A percentile compares a stretch with the other conserved stretches of the same genome.
Evolutionary conservation across 768 basidiomycete genomes (phyloP).

Genomic region (Hysterangium stoloniferum): DNA sequence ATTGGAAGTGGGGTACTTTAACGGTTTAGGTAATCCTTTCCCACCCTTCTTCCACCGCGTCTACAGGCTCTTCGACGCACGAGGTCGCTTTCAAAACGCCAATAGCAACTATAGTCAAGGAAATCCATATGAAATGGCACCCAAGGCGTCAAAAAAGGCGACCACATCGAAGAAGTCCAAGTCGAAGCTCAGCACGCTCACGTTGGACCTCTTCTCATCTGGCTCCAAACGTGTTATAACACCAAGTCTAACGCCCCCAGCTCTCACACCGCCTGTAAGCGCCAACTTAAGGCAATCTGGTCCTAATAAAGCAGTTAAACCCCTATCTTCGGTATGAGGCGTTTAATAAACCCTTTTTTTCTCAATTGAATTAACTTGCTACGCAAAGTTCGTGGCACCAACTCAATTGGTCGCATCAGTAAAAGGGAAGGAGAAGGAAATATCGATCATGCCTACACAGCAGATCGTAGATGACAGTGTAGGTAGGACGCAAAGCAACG

Average conservation of each 20-base stretch:
- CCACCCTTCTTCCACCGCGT: no score
- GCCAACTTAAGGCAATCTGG: background rate
- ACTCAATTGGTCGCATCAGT: no score
- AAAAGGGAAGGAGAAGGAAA: background rate
- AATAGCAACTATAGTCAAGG: no score
- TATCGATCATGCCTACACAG: no score
- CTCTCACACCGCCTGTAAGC: background rate
- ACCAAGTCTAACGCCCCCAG: no score
- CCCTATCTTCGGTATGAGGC: background rate
- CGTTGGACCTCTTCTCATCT: background rate
- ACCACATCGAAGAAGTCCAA: background rate
- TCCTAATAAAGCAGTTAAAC: background rate
- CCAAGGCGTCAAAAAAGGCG: background rate
- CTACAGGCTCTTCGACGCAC: no score
- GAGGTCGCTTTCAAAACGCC: no score
- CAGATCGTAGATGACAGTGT: no score
- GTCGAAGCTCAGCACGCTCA: conserved; percentile 5
- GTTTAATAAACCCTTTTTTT: background rate
- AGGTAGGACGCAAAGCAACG: no score
- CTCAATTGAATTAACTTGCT: background rate
- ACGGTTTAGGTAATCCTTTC: no score
- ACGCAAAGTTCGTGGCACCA: background rate
- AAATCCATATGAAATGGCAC: conserved; percentile 2
- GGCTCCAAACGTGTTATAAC: background rate
- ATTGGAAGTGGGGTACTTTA: no score